Evolutionary conservation across 345 rosid genomes (phyloP).

Genomic region (Brassica incana): DNA sequence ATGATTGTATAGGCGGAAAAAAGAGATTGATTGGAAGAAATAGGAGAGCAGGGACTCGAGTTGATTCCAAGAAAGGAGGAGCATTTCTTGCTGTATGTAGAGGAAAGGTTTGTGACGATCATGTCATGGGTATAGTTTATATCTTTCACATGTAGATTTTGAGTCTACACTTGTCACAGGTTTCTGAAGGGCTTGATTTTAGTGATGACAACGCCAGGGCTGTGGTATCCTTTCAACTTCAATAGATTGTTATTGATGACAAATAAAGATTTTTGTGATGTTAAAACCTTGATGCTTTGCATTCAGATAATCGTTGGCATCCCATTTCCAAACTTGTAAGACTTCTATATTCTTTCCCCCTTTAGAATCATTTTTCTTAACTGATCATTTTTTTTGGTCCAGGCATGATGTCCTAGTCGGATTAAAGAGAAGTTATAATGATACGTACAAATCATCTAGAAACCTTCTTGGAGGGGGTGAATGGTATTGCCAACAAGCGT

Average conservation of each 20-base stretch:
- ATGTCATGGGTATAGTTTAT: background rate
- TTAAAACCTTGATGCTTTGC: background rate
- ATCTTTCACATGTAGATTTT: background rate
- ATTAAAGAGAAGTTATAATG: background rate
- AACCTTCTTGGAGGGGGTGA: background rate
- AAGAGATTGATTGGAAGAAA: background rate
- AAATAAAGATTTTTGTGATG: background rate
- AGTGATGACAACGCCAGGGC: background rate
- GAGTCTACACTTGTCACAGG: background rate
- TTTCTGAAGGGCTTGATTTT: constrained; percentile 1
- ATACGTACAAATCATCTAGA: background rate
- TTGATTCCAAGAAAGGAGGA: background rate
- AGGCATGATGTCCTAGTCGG: background rate
- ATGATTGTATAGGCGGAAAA: background rate
- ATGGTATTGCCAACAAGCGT: background rate
- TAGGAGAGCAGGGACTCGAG: background rate
- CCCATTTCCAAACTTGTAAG: background rate
- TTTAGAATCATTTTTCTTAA: background rate
- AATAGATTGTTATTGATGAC: background rate
- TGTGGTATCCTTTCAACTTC: background rate
- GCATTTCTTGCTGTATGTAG: background rate
- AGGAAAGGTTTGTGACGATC: background rate
- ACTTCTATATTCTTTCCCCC: background rate
- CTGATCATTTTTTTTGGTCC: background rate
- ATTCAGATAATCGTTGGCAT: background rate